phyloP scores from a whole-genome alignment of 371 early-diverging fungal species.

The Lichtheimia corymbifera region DNA sequence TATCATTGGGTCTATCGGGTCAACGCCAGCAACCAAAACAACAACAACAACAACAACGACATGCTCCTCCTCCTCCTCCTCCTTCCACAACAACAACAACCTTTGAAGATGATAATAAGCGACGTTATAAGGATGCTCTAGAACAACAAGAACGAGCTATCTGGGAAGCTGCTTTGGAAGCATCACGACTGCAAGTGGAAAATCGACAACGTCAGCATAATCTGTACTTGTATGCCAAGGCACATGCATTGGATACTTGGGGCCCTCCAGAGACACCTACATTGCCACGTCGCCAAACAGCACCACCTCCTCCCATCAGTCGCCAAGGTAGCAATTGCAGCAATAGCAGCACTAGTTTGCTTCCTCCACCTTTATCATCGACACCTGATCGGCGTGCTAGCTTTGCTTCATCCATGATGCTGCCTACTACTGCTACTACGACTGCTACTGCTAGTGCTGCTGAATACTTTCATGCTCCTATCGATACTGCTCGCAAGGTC shows the following conservation, averaged over 20 bases:
- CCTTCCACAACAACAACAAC: background rate
- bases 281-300: conserved; percentile 13
- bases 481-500: background rate
- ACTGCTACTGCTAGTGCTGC: background rate
- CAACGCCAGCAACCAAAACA: background rate
- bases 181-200: conserved; percentile 14
- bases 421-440: background rate
- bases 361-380: background rate
- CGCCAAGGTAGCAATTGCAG: conserved; percentile 3
- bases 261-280: background rate
- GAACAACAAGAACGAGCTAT: conserved; percentile 11
- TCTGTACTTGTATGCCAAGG: conserved; percentile 10
- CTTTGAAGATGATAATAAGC: background rate
- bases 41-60: conserved; percentile 2
- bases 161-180: conserved; percentile 8
- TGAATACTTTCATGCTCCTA: background rate
- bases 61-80: background rate
- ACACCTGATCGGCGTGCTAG: background rate
- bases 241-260: conserved; percentile 8
- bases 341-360: background rate
- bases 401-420: background rate
- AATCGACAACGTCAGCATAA: conserved; percentile 14
- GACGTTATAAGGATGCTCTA: conserved; percentile 5
- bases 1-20: conserved; percentile 6
- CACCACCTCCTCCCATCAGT: conserved; percentile 16